A percentile compares a stretch with the other conserved stretches of the same genome.
Conservation (phyloP, 2,329 filamentous ascomycete species). For the Talaromyces rugulosus region DNA sequence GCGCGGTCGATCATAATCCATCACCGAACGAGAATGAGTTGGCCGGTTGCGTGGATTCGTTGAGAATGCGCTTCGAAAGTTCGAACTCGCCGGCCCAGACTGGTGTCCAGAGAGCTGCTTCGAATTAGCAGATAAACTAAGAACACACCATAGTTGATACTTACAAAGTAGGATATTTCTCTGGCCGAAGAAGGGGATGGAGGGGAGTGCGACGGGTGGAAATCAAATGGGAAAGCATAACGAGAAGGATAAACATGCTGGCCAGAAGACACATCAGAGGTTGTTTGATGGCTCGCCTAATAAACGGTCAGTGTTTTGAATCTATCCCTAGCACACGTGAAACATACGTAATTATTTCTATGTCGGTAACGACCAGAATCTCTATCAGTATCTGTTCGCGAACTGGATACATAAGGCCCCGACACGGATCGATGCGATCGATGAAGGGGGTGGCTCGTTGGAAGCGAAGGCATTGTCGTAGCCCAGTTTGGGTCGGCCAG, state of each 20-base stretch:
- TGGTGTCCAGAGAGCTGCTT: conserved; percentile 7
- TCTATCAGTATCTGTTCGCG: conserved; percentile 15
- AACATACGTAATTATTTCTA: not conserved
- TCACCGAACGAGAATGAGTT: conserved; percentile 10
- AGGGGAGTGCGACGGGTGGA: conserved; percentile 16
- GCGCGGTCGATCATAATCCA: conserved; percentile 11
- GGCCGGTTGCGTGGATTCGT: conserved; percentile 10
- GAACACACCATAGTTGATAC: not conserved
- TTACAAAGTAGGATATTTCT: conserved; percentile 7
- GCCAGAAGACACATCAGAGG: not conserved
- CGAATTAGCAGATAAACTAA: not conserved
- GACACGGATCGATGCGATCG: conserved; percentile 26
- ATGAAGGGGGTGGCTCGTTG: conserved; percentile 19
- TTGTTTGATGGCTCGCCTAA: not conserved
- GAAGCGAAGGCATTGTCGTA: conserved; percentile 10
- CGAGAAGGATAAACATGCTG: conserved; percentile 12
- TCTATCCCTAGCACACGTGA: not conserved
- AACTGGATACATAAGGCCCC: conserved; percentile 13
- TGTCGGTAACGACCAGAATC: not conserved
- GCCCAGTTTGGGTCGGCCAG: conserved; percentile 13
- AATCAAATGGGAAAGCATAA: conserved; percentile 11
- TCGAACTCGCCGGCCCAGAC: conserved; percentile 5
- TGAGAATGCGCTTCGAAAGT: not conserved
- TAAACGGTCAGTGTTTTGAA: not conserved
- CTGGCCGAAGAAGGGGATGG: conserved; percentile 8